Percentiles rank a stretch among this genome's conserved stretches.
Conservation (phyloP, 2,329 filamentous ascomycete genomes). For the Paraphaeosphaeria sporulosa region DNA sequence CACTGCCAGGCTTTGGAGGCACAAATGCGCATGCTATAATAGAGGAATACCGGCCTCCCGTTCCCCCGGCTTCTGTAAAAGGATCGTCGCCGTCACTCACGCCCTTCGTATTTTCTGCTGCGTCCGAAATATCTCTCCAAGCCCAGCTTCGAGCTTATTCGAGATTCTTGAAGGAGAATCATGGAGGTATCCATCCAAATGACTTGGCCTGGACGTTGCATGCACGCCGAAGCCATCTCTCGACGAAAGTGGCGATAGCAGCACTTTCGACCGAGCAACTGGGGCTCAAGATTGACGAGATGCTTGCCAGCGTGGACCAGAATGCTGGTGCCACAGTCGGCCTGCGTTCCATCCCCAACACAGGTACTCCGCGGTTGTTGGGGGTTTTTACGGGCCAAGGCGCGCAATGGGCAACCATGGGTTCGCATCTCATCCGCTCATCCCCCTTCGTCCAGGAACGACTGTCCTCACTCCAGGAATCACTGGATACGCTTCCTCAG, state of each 20-base stretch:
- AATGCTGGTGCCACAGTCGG: too few relatives aligned
- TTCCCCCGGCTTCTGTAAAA: too few relatives aligned
- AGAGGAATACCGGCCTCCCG: not conserved
- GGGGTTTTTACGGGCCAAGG: slow-evolving; percentile 34
- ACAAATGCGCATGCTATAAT: slow-evolving; percentile 24
- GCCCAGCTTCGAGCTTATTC: too few relatives aligned
- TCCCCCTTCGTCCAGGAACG: not conserved
- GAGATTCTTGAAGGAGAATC: too few relatives aligned
- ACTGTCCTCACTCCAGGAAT: not conserved
- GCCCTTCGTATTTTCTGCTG: not conserved
- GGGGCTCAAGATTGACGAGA: too few relatives aligned
- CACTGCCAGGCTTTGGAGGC: slow-evolving; percentile 9
- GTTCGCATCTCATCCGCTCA: not conserved
- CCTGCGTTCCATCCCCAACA: not conserved
- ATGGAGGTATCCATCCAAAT: not conserved
- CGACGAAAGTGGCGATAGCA: not conserved
- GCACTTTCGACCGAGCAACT: not conserved
- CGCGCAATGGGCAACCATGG: slow-evolving; percentile 27
- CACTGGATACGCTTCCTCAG: not conserved
- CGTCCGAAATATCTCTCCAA: too few relatives aligned
- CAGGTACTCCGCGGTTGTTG: not conserved
- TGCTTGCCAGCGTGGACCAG: too few relatives aligned
- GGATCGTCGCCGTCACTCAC: not conserved
- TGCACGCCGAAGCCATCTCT: not conserved
- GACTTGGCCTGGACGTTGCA: not conserved